Conservation (phyloP, 2,329 filamentous ascomycete species). For the Ceratocystis papillata region DNA sequence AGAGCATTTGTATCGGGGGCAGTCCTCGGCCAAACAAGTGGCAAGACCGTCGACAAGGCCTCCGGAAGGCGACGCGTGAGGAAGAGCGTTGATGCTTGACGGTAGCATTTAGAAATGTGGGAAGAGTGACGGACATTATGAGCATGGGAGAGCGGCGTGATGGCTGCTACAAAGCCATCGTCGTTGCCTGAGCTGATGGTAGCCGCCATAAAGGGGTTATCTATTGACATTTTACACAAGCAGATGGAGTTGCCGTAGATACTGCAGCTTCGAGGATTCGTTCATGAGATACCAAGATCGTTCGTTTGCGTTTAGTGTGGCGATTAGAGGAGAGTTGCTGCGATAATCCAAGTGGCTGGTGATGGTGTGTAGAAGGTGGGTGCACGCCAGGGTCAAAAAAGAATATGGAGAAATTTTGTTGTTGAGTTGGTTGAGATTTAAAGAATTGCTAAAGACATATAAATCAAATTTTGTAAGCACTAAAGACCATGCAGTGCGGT, state of each 20-base stretch:
- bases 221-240: constrained; percentile 35
- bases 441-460: background rate
- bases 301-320: background rate
- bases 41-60: constrained; percentile 71
- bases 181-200: constrained; percentile 38
- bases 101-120: constrained; percentile 82
- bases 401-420: background rate
- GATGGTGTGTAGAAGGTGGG: background rate
- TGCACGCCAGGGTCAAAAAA: background rate
- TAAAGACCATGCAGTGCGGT: background rate
- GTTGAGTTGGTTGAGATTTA: background rate
- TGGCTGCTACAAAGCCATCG: constrained; percentile 48
- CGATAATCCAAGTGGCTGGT: constrained; percentile 12
- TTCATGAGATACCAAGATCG: background rate
- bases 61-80: constrained; percentile 88
- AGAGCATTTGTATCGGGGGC: constrained; percentile 38
- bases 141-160: constrained; percentile 57
- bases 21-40: constrained; percentile 58
- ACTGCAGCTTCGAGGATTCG: constrained; percentile 2
- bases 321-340: background rate
- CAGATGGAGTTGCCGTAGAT: background rate
- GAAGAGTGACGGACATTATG: constrained; percentile 47
- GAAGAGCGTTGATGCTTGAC: constrained; percentile 87
- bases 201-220: constrained; percentile 35
- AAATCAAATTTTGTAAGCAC: background rate